Percentiles rank a stretch among this genome's conserved stretches.
Conservation (phyloP, 106 monocot genomes). For the Vanilla planifolia region DNA sequence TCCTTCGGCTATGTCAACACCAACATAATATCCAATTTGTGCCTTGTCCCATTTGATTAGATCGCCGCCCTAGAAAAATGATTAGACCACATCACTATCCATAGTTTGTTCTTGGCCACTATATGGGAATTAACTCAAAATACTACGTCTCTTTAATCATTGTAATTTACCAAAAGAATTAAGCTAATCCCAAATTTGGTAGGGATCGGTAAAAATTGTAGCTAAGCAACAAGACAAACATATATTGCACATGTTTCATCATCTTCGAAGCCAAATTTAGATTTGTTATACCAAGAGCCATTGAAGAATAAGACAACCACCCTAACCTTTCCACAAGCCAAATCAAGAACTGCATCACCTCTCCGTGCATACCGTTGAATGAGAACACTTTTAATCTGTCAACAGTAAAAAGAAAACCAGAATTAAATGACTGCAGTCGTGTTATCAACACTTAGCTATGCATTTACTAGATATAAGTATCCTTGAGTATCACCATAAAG, state of each 20-base stretch:
- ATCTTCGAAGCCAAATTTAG: conserved; percentile 3
- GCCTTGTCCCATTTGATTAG: conserved; percentile 99
- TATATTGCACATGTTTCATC: background rate
- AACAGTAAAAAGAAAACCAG: conserved; percentile 16
- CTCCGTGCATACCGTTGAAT: conserved; percentile 80
- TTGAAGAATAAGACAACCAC: background rate
- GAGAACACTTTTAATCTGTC: conserved; percentile 96
- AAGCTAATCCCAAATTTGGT: background rate
- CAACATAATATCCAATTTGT: conserved; percentile 91
- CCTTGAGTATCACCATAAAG: too few relatives aligned
- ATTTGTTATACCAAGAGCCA: background rate
- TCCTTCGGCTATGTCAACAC: conserved; percentile 97
- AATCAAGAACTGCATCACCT: conserved; percentile 91
- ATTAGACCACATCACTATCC: background rate
- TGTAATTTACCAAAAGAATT: background rate
- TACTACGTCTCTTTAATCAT: background rate
- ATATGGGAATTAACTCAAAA: background rate
- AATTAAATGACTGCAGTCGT: too few relatives aligned
- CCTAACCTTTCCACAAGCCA: conserved; percentile 96
- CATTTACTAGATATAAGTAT: too few relatives aligned
- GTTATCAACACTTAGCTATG: too few relatives aligned
- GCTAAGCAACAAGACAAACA: background rate
- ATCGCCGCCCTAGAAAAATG: conserved; percentile 71
- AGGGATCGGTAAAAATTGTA: background rate
- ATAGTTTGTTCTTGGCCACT: background rate